Conservation (phyloP, 495 filamentous ascomycete genomes). For the Bacidia rubella region DNA sequence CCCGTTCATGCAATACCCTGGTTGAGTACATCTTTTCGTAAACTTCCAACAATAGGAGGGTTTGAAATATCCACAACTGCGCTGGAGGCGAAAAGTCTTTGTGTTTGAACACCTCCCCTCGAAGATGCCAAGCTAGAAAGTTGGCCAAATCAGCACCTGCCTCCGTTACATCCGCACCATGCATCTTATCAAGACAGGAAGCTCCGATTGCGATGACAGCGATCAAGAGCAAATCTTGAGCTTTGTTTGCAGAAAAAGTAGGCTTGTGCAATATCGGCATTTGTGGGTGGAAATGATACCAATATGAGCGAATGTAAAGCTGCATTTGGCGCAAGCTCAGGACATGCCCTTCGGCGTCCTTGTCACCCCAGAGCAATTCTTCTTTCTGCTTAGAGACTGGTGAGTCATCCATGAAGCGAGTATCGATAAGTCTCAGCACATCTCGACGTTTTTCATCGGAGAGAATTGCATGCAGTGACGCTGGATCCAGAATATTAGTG, state of each 20-base stretch:
- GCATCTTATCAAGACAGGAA: constrained; percentile 68
- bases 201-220: constrained; percentile 93
- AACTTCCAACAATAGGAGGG: constrained; percentile 74
- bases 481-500: constrained; percentile 75
- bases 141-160: constrained; percentile 65
- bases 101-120: constrained; percentile 89
- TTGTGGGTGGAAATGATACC: constrained; percentile 89
- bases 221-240: constrained; percentile 72
- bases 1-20: constrained; percentile 79
- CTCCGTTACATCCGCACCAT: constrained; percentile 58
- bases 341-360: constrained; percentile 59
- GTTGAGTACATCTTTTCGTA: constrained; percentile 98
- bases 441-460: constrained; percentile 80
- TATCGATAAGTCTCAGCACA: constrained; percentile 72
- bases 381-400: constrained; percentile 64
- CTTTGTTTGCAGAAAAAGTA: constrained; percentile 79
- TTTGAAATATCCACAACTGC: constrained; percentile 96
- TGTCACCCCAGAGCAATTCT: constrained; percentile 63
- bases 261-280: constrained; percentile 89
- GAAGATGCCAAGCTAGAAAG: constrained; percentile 80
- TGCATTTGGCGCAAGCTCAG: constrained; percentile 90
- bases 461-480: constrained; percentile 61
- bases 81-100: constrained; percentile 85
- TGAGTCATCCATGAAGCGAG: constrained; percentile 62
- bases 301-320: constrained; percentile 84